Percentiles rank a stretch among this genome's conserved stretches.
phyloP scores from a whole-genome alignment of 805 yeast genomes.

The Wickerhamomyces bisporus region DNA sequence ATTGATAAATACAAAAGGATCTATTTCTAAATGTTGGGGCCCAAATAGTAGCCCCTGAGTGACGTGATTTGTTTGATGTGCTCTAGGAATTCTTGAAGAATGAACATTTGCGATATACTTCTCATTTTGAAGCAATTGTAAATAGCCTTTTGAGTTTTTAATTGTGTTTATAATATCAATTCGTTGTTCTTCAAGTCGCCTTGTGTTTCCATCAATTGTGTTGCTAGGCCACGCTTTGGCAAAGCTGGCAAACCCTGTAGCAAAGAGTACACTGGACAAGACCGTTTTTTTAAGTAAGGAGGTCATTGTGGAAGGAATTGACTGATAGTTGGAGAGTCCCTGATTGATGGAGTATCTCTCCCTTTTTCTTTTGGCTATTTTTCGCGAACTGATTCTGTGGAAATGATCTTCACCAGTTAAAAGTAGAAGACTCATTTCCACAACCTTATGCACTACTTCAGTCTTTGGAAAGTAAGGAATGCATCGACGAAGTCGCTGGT shows the following conservation, averaged over 20 bases:
- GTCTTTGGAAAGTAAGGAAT: too few species aligned
- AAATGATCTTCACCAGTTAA: too few species aligned
- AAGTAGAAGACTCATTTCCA: too few species aligned
- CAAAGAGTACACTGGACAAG: constrained; percentile 14
- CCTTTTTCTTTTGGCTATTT: too few species aligned
- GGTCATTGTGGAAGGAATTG: constrained; percentile 4
- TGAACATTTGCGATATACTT: constrained; percentile 26
- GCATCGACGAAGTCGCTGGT: too few species aligned
- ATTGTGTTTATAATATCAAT: constrained; percentile 23
- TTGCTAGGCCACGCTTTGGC: constrained; percentile 23
- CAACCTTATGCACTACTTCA: too few species aligned
- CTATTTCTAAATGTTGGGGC: constrained; percentile 61
- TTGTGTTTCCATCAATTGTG: constrained; percentile 12
- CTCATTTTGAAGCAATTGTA: constrained; percentile 17
- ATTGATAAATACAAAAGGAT: constrained; percentile 64
- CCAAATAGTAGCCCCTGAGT: constrained; percentile 71
- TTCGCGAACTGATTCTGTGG: too few species aligned
- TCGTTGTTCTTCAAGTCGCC: constrained; percentile 19
- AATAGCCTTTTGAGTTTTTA: constrained; percentile 25
- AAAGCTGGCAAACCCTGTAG: constrained; percentile 22
- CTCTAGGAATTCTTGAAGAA: constrained; percentile 47
- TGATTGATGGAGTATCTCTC: too few species aligned
- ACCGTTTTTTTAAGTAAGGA: constrained; percentile 12
- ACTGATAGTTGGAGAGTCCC: too few species aligned
- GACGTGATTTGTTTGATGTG: constrained; percentile 59